Base-by-base conservation (phyloP, 441 rosid genomes). In the Erodium trifolium region DNA sequence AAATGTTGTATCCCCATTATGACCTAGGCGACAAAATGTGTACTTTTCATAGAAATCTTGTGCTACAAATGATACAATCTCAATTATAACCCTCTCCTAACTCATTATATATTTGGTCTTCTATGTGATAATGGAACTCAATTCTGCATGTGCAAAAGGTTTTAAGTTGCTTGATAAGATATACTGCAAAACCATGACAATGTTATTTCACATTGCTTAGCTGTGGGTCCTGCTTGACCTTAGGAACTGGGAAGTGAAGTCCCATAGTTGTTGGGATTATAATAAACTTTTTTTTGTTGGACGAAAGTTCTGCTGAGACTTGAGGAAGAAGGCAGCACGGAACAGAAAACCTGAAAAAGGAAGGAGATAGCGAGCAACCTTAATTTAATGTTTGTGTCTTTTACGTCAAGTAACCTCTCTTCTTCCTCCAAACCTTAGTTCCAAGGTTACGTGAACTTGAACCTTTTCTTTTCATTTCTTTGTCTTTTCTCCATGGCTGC, bases 381-480 rank as follows among this genome's bases (percentile, higher is more conserved):
- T 16, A 55, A 55, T 5, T 14, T 14, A 55, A 14, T 55, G 14
- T 31, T 9, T 55, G 45, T 73, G 55, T 45, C 84, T 71, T 76
- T 72, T 67, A 76, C 77, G 70, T 66, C 77, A 76, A 70, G 74
- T 64, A 75, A 72, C 35, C 14, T 37, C 11, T 43, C 12, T 43
- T 43, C n/a, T 47, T 12, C 14, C 53, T 63, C 27, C 62, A 55
- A 14, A 55, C 10, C 19, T 55, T 16, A 55, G 4, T 17, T 55
- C 23, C 39, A 7, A 6, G 31, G 65, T 72, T 51, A 9, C 73
- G 59, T 69, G 19, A 66, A 72, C 73, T 63, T 47, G 18, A 70
- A 68, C 70, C 70, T 37, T 67, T 5, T 16, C 4, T 3, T 51
- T 14, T 39, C 8, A 12, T 9, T 9, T 37, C 9, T 37, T 37